Conservation (phyloP, 1,284 basidiomycete genomes). For the Leccinum griseonigrum region DNA sequence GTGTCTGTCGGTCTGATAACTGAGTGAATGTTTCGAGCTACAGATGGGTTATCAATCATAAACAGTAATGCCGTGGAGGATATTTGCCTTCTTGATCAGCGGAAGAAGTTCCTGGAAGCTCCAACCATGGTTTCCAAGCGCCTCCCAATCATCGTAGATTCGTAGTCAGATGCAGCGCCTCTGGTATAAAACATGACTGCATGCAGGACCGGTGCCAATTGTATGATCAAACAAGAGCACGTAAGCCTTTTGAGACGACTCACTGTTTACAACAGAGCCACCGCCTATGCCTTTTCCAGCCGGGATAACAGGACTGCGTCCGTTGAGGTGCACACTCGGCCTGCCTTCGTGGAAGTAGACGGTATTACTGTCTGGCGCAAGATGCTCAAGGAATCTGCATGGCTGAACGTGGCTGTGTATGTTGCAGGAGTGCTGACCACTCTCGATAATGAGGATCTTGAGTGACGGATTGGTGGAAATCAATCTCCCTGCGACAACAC, state of each 20-base stretch:
- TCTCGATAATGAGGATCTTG: neutral
- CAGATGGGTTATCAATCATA: neutral
- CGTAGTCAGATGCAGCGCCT: neutral
- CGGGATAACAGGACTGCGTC: neutral
- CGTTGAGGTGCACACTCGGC: neutral
- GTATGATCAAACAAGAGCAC: neutral
- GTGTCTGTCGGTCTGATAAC: neutral
- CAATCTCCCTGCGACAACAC: neutral
- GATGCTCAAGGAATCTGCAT: neutral
- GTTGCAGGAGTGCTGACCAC: neutral
- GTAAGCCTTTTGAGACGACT: neutral
- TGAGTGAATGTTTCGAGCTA: neutral
- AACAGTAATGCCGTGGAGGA: neutral
- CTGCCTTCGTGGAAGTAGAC: neutral
- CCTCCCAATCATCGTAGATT: neutral
- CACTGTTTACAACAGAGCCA: neutral
- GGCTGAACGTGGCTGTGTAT: neutral
- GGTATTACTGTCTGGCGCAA: neutral
- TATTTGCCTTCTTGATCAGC: neutral
- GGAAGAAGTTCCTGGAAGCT: neutral
- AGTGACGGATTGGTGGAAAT: neutral
- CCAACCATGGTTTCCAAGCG: neutral
- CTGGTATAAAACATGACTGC: neutral
- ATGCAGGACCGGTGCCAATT: neutral
- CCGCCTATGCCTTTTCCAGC: neutral